Conservation (phyloP, 1,139 yeast genomes). For the Geotrichum bryndzae region DNA sequence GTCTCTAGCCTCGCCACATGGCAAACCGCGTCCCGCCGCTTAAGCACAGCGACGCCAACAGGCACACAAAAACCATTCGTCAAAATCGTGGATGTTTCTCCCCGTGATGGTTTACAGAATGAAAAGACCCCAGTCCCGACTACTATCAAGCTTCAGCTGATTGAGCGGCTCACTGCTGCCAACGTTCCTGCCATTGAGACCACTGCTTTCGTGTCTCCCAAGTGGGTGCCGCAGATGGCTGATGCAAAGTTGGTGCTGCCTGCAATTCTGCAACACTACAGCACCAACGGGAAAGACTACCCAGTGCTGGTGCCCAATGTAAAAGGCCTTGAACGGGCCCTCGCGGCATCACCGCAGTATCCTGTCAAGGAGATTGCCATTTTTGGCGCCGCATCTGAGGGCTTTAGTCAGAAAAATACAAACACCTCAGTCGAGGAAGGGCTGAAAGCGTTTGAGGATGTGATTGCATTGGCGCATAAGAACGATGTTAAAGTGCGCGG, state of each 20-base stretch:
- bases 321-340: conserved; percentile 32
- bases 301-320: conserved; percentile 35
- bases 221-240: conserved; percentile 36
- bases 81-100: conserved; percentile 35
- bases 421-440: conserved; percentile 33
- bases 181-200: conserved; percentile 33
- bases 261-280: conserved; percentile 4
- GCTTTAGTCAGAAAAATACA: conserved; percentile 33
- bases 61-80: conserved; percentile 12
- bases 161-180: conserved; percentile 29
- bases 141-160: conserved; percentile 30
- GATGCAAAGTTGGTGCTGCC: conserved; percentile 15
- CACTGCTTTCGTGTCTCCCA: conserved; percentile 37
- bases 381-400: conserved; percentile 36
- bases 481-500: conserved; percentile 31
- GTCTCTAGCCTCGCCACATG: neutral
- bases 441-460: conserved; percentile 27
- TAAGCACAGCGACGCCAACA: neutral
- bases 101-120: conserved; percentile 37
- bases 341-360: conserved; percentile 22
- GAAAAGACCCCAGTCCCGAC: conserved; percentile 32
- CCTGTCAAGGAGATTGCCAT: conserved; percentile 32
- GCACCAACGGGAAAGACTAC: conserved; percentile 26
- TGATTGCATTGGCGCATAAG: conserved; percentile 28
- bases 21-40: neutral